phyloP scores from a whole-genome alignment of 2,329 filamentous ascomycete genomes.

The Chaetomiaceae sp. region DNA sequence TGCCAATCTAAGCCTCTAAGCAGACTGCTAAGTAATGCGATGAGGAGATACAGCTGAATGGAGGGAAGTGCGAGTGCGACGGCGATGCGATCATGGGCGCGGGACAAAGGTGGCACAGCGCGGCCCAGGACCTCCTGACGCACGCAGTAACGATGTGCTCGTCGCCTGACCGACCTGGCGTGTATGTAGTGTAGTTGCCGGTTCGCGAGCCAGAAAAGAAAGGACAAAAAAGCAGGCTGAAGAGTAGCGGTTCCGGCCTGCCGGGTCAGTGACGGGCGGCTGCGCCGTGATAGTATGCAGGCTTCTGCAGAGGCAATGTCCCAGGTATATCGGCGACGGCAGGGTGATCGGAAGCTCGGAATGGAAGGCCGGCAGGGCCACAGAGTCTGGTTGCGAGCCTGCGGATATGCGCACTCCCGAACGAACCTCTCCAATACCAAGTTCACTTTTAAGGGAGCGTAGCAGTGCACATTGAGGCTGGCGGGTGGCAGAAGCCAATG shows the following conservation, averaged over 20 bases:
- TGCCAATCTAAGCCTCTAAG: no score
- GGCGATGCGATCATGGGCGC: neutral
- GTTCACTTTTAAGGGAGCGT: no score
- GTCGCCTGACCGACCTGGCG: neutral
- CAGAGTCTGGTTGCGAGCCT: conserved; percentile 2
- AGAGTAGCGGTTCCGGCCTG: conserved; percentile 14
- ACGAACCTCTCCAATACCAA: no score
- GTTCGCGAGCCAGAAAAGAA: neutral
- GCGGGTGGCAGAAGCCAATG: no score
- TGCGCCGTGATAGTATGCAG: conserved; percentile 2
- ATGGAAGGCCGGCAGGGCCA: conserved; percentile 1
- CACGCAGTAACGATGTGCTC: no score
- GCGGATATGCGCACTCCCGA: no score
- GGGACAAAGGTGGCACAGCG: neutral
- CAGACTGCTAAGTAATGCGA: no score
- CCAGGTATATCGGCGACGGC: neutral
- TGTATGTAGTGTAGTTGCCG: neutral
- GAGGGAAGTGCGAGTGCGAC: no score
- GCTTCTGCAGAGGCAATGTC: neutral
- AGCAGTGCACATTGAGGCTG: no score
- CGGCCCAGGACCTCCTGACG: no score
- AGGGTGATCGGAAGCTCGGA: conserved; percentile 10
- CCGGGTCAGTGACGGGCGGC: conserved; percentile 11
- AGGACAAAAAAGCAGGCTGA: no score
- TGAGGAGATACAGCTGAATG: no score